Evolutionary conservation across 805 yeast genomes (phyloP).

Genomic region (Saccharomycodes ludwigii): DNA sequence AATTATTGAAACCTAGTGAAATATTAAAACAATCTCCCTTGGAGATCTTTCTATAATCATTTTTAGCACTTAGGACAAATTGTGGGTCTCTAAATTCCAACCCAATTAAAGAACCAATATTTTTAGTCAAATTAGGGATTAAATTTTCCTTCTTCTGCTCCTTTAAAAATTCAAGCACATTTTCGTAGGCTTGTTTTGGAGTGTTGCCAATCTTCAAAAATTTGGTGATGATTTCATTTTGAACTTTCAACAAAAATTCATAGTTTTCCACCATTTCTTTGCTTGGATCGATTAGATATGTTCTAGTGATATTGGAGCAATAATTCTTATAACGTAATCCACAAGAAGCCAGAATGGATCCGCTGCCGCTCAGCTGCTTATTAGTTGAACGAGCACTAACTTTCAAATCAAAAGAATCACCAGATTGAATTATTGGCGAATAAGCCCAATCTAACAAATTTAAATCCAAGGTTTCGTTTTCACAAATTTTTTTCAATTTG

Average conservation of each 20-base stretch:
- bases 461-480: slow-evolving; percentile 40
- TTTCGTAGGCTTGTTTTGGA: slow-evolving; percentile 55
- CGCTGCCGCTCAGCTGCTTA: slow-evolving; percentile 50
- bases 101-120: slow-evolving; percentile 82
- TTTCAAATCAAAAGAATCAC: slow-evolving; percentile 70
- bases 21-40: slow-evolving; percentile 68
- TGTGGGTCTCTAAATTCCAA: slow-evolving; percentile 78
- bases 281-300: slow-evolving; percentile 83
- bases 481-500: slow-evolving; percentile 24
- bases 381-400: slow-evolving; percentile 72
- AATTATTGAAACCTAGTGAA: slow-evolving; percentile 62
- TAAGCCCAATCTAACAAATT: slow-evolving; percentile 85
- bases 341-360: slow-evolving; percentile 71
- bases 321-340: slow-evolving; percentile 83
- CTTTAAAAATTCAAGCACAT: slow-evolving; percentile 47
- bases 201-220: slow-evolving; percentile 55
- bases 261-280: slow-evolving; percentile 67
- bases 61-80: slow-evolving; percentile 60
- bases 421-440: slow-evolving; percentile 82
- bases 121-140: slow-evolving; percentile 52
- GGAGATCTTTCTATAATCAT: slow-evolving; percentile 44
- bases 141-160: slow-evolving; percentile 50
- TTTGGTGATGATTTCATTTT: slow-evolving; percentile 43
- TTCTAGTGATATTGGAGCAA: slow-evolving; percentile 78
- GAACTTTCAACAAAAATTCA: slow-evolving; percentile 60